These are phyloP conservation scores for Lyophyllum decastes DNA, from an alignment of 768 basidiomycete genomes.

Conservation along the genomic window DNA sequence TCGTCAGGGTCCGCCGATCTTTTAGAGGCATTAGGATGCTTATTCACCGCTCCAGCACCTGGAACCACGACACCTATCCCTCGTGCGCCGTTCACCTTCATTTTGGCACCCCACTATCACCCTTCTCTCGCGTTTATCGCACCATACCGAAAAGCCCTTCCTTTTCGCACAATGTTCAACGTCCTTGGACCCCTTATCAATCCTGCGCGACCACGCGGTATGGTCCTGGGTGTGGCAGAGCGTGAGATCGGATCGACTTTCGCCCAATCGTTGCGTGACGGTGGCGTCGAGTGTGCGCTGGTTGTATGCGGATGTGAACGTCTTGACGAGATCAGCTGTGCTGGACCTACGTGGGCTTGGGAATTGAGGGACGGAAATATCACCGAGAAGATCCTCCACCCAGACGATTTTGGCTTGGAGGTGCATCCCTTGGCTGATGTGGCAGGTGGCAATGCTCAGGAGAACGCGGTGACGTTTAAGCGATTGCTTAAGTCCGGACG, in stretches of 20 bases:
- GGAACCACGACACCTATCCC: constrained; percentile 59
- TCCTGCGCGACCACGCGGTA: constrained; percentile 81
- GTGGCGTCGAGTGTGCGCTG: constrained; percentile 79
- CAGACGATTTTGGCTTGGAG: constrained; percentile 75
- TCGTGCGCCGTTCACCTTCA: constrained; percentile 83
- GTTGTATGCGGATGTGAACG: constrained; percentile 94
- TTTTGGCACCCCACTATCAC: constrained; percentile 94
- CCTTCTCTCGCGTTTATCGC: constrained; percentile 80
- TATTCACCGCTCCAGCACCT: constrained; percentile 66
- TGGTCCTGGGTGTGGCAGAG: constrained; percentile 91
- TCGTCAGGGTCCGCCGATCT: constrained; percentile 94
- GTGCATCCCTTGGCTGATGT: constrained; percentile 72
- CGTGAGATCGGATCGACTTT: constrained; percentile 81
- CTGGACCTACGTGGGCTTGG: constrained; percentile 87
- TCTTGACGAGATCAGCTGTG: constrained; percentile 94
- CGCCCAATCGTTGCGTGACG: constrained; percentile 68
- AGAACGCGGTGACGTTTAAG: constrained; percentile 79
- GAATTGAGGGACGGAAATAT: constrained; percentile 72
- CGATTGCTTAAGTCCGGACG: constrained; percentile 60
- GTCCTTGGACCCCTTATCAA: constrained; percentile 92
- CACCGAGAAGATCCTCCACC: constrained; percentile 61
- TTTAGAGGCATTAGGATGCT: constrained; percentile 79
- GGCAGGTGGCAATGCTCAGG: constrained; percentile 68
- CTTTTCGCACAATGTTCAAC: constrained; percentile 97
- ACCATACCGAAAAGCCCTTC: constrained; percentile 82